phyloP scores from a whole-genome alignment of 352 stramenopile species.

The Hyaloperonospora arabidopsidis region DNA sequence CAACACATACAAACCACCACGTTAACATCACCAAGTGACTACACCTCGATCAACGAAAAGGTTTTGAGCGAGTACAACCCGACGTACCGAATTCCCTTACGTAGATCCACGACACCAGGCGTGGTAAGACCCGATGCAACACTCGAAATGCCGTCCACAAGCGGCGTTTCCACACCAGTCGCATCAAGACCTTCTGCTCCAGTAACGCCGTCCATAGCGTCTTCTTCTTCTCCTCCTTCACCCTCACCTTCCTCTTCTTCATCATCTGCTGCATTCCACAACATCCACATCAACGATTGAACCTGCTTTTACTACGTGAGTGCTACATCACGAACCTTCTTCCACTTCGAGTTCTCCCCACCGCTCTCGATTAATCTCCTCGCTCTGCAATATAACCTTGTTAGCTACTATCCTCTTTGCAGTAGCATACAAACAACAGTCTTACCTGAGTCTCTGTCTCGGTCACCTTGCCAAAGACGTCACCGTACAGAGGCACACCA shows the following conservation, averaged over 20 bases:
- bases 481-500: constrained; percentile 93
- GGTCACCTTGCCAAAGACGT: constrained; percentile 86
- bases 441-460: constrained; percentile 28
- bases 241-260: constrained; percentile 42
- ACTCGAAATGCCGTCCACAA: constrained; percentile 57
- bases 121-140: constrained; percentile 65
- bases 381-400: constrained; percentile 15
- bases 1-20: constrained; percentile 1
- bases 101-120: constrained; percentile 63
- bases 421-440: background rate
- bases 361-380: constrained; percentile 51
- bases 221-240: constrained; percentile 40
- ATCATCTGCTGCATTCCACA: constrained; percentile 21
- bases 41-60: background rate
- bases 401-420: constrained; percentile 3
- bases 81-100: constrained; percentile 59
- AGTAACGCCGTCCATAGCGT: constrained; percentile 23
- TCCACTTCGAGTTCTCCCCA: constrained; percentile 68
- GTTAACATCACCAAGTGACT: constrained; percentile 1
- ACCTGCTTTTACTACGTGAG: background rate
- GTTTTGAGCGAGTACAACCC: background rate
- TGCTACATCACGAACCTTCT: constrained; percentile 31
- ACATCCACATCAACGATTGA: background rate
- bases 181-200: constrained; percentile 36
- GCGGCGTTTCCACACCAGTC: constrained; percentile 48